A percentile compares a stretch with the other conserved stretches of the same genome.
These are phyloP conservation scores for Silene uniflora DNA, from an alignment of 148 eudicot genomes.

Conservation along the genomic window DNA sequence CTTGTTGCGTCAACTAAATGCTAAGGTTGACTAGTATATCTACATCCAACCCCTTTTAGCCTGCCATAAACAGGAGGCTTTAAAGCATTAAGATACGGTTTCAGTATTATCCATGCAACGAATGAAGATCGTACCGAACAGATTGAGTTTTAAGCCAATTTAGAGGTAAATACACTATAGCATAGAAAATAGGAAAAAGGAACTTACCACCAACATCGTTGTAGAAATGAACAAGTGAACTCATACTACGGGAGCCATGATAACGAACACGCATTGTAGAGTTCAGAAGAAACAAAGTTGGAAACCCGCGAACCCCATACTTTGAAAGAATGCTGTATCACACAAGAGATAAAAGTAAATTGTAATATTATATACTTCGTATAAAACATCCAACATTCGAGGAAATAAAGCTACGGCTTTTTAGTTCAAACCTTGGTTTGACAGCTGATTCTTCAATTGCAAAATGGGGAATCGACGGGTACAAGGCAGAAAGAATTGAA, in stretches of 20 bases:
- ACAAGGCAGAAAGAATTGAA: slow-evolving; percentile 60
- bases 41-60: too few relatives aligned
- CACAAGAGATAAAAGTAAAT: background rate
- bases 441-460: slow-evolving; percentile 79
- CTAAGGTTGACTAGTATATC: too few relatives aligned
- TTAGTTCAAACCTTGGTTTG: slow-evolving; percentile 69
- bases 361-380: background rate
- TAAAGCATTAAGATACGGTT: too few relatives aligned
- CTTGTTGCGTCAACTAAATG: too few relatives aligned
- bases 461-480: slow-evolving; percentile 83
- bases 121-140: too few relatives aligned
- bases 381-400: background rate
- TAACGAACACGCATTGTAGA: slow-evolving; percentile 81
- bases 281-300: slow-evolving; percentile 73
- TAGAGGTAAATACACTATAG: too few relatives aligned
- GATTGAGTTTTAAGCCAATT: too few relatives aligned
- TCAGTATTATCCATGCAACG: too few relatives aligned
- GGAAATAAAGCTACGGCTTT: slow-evolving; percentile 1
- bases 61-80: too few relatives aligned
- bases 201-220: slow-evolving; percentile 63
- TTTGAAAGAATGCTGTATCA: slow-evolving; percentile 76
- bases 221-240: slow-evolving; percentile 73
- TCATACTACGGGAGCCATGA: slow-evolving; percentile 72
- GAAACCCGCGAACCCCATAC: slow-evolving; percentile 94
- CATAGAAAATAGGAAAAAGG: background rate